These are phyloP conservation scores for Tricholomella constricta DNA, from an alignment of 768 basidiomycete species.

Conservation along the genomic window DNA sequence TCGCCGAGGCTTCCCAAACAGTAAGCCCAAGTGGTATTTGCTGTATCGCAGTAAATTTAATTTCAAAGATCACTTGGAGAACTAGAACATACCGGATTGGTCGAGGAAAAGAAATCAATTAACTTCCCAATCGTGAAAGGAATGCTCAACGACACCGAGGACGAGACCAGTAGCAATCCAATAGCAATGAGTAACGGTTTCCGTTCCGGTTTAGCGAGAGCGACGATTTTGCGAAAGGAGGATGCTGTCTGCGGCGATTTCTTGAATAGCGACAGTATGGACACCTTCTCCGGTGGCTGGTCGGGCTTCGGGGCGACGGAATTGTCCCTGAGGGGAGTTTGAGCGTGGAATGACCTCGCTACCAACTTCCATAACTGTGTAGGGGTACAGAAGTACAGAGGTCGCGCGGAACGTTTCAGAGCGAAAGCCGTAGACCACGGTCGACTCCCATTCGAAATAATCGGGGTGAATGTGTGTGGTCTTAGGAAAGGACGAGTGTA, in stretches of 20 bases:
- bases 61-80: too few species aligned
- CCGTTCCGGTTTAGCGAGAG: constrained; percentile 81
- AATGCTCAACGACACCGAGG: constrained; percentile 87
- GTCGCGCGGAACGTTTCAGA: background rate
- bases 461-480: constrained; percentile 2
- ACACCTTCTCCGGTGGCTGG: constrained; percentile 2
- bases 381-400: background rate
- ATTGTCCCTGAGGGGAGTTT: constrained; percentile 6
- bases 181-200: constrained; percentile 76
- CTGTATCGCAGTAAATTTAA: constrained; percentile 32
- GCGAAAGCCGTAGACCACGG: background rate
- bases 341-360: constrained; percentile 7
- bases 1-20: constrained; percentile 74
- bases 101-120: constrained; percentile 88
- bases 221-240: constrained; percentile 72
- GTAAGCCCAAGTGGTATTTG: constrained; percentile 82
- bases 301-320: constrained; percentile 1
- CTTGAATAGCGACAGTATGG: constrained; percentile 31
- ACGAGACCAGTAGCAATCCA: constrained; percentile 82
- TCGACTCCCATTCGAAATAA: constrained; percentile 9
- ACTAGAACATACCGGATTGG: constrained; percentile 58
- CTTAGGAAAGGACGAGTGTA: constrained; percentile 15
- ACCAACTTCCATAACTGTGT: background rate
- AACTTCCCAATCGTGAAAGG: constrained; percentile 92
- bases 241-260: constrained; percentile 48